Evolutionary conservation across 2,329 filamentous ascomycete species (phyloP), one percentile per base, ranked within the genome.

Genomic region (Exophiala calicioides): DNA sequence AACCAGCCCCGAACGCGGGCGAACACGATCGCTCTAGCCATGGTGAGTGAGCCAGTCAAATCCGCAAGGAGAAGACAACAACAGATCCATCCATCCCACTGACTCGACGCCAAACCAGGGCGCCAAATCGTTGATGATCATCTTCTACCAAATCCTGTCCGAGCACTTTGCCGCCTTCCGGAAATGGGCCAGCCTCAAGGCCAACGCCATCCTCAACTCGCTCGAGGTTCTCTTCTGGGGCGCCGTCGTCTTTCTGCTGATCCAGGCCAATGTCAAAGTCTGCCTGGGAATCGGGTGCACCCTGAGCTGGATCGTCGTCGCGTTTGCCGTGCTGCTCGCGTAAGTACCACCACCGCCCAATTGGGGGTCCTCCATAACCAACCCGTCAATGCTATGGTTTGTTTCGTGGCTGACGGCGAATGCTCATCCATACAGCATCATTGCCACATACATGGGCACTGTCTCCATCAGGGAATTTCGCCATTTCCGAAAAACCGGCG

Each of bases 1-100:
- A 18, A 18, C 43, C 43, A 46, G 34, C 43, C 43, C 7, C 10
- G 43, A 46, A 46, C 33, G 10, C 43, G 43, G 8, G 43, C 43
- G 4, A 46, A 30, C 24, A 46, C 43, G 3, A 46, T 46, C 26
- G 34, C 43, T 9, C 19, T 46, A 29, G 43, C 23, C 27, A 46
- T 46, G 43, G 43, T 46, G 18, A 46, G 43, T 33, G n/a, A n/a
- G n/a, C n/a, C n/a, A n/a, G n/a, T n/a, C n/a, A n/a, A n/a, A n/a
- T n/a, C n/a, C n/a, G n/a, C n/a, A n/a, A n/a, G n/a, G n/a, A n/a
- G n/a, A n/a, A n/a, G n/a, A n/a, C n/a, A n/a, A n/a, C n/a, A n/a
- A n/a, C n/a, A n/a, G n/a, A n/a, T n/a, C n/a, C n/a, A n/a, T n/a
- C n/a, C n/a, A n/a, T n/a, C n/a, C n/a, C n/a, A n/a, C n/a, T n/a